Evolutionary conservation across 2,329 filamentous ascomycete species (phyloP).

Genomic region (Pseudogymnoascus sp.): DNA sequence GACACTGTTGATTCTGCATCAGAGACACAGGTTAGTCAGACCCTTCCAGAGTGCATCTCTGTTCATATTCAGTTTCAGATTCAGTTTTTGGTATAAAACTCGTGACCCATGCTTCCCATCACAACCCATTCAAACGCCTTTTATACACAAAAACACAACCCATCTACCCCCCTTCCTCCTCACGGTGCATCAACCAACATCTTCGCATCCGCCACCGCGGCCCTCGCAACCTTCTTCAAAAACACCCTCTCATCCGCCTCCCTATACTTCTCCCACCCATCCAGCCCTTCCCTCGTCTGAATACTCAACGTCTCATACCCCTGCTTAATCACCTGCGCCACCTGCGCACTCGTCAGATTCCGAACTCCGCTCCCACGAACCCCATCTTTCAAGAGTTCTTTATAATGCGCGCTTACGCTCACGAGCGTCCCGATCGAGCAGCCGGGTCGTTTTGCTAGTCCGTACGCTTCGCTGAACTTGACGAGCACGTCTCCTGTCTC

Average conservation of each 20-base stretch:
- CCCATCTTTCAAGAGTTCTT: constrained; percentile 62
- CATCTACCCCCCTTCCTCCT: background rate
- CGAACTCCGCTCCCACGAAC: constrained; percentile 45
- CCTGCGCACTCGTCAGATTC: constrained; percentile 72
- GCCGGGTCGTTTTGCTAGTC: constrained; percentile 45
- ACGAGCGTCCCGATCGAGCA: constrained; percentile 79
- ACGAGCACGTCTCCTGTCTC: constrained; percentile 76
- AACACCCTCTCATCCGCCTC: constrained; percentile 78
- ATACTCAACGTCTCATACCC: constrained; percentile 94
- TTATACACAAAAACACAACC: background rate
- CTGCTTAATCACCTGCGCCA: constrained; percentile 87
- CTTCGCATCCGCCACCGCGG: constrained; percentile 64
- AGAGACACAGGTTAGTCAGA: background rate
- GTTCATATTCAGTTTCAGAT: background rate
- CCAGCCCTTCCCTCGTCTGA: constrained; percentile 76
- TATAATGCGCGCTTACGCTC: constrained; percentile 77
- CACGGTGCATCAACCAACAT: constrained; percentile 15
- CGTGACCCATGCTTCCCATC: background rate
- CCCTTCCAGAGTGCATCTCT: background rate
- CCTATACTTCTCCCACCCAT: constrained; percentile 76
- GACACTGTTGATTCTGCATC: background rate
- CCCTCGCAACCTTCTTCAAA: constrained; percentile 78
- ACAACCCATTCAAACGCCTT: background rate
- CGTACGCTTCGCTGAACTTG: constrained; percentile 75
- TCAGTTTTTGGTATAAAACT: background rate